phyloP scores from a whole-genome alignment of 2,329 filamentous ascomycete genomes.

The Neofusicoccum laricinum region DNA sequence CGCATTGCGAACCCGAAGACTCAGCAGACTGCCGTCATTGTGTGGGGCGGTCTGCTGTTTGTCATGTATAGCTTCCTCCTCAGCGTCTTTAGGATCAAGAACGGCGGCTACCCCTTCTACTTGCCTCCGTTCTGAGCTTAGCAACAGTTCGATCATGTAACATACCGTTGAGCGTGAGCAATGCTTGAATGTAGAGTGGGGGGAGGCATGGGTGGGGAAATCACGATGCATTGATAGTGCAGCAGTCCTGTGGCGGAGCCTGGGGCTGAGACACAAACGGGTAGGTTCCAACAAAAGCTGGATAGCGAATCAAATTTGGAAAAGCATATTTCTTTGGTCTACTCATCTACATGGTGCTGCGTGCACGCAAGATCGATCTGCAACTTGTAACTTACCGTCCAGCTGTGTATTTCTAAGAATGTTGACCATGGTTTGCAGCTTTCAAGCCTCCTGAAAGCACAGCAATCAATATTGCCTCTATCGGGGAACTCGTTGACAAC shows the following conservation, averaged over 20 bases:
- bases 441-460: no score
- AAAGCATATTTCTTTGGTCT: background rate
- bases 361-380: no score
- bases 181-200: background rate
- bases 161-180: background rate
- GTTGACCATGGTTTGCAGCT: no score
- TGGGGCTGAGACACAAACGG: background rate
- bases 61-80: slow-evolving; percentile 90
- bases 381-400: no score
- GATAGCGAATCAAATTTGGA: background rate
- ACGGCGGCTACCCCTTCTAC: slow-evolving; percentile 89
- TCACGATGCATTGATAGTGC: background rate
- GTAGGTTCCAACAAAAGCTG: background rate
- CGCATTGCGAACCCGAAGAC: slow-evolving; percentile 72
- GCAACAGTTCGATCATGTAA: background rate
- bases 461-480: no score
- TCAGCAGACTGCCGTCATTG: slow-evolving; percentile 77
- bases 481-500: no score
- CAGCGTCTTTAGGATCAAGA: slow-evolving; percentile 92
- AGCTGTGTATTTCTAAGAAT: no score
- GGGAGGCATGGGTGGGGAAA: background rate
- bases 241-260: background rate
- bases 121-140: slow-evolving; percentile 74
- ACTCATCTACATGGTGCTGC: no score
- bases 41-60: slow-evolving; percentile 75